phyloP scores from a whole-genome alignment of 164 flowering plant species.

The Vitis riparia region DNA sequence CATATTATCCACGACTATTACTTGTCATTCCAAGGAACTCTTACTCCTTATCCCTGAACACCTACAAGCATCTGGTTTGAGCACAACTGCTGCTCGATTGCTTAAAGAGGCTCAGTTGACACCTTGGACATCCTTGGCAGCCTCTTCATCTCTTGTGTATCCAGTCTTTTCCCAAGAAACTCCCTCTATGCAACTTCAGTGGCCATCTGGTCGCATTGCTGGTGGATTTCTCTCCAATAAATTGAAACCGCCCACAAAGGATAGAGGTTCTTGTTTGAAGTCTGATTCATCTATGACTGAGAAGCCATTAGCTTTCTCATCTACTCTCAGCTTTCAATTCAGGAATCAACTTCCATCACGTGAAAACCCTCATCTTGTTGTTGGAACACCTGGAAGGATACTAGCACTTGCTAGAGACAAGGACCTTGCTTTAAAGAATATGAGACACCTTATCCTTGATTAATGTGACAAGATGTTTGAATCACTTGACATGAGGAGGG shows the following conservation, averaged over 20 bases:
- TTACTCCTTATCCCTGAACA: conserved; percentile 94
- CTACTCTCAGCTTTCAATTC: conserved; percentile 47
- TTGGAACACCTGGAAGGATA: conserved; percentile 96
- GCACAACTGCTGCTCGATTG: conserved; percentile 59
- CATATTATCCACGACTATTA: no score
- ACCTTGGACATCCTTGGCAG: conserved; percentile 71
- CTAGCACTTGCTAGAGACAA: conserved; percentile 89
- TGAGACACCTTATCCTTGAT: conserved; percentile 95
- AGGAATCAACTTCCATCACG: conserved; percentile 36
- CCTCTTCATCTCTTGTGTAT: conserved; percentile 56
- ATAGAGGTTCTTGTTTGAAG: conserved; percentile 32
- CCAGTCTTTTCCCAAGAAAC: conserved; percentile 63
- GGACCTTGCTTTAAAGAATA: conserved; percentile 83
- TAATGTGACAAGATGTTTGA: conserved; percentile 99
- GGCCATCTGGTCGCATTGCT: conserved; percentile 81
- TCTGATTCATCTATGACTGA: conserved; percentile 45
- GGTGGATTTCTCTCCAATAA: conserved; percentile 58
- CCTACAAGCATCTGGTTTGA: conserved; percentile 84
- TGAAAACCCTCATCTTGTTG: conserved; percentile 92
- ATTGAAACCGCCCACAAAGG: conserved; percentile 21
- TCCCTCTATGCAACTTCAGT: conserved; percentile 52
- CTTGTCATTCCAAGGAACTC: conserved; percentile 68
- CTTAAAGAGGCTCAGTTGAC: conserved; percentile 86
- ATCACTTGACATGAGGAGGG: conserved; percentile 98
- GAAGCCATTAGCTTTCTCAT: conserved; percentile 56